phyloP scores from a whole-genome alignment of 225 moss, liverwort and hornwort genomes.

The Bryoerythrophyllum caledonicum region DNA sequence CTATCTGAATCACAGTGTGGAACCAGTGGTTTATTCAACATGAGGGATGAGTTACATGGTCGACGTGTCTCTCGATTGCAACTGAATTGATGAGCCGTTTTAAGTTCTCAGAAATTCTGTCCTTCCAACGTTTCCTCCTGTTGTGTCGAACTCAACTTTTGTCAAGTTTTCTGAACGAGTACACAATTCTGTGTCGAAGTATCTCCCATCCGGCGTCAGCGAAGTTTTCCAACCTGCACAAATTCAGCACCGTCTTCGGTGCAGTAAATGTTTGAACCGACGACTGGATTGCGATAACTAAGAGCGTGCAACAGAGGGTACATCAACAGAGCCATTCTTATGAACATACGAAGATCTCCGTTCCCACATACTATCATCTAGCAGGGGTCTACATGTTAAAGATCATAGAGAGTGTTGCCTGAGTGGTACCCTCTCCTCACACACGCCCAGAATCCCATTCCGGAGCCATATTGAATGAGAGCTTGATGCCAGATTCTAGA shows the following conservation, averaged over 20 bases:
- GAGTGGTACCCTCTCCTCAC: background rate
- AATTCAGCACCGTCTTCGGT: background rate
- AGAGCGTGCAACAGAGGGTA: no score
- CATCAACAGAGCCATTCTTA: background rate
- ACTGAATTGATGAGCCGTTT: background rate
- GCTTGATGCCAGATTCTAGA: background rate
- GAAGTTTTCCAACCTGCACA: no score
- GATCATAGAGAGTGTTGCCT: background rate
- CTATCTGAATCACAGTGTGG: slow-evolving; percentile 6
- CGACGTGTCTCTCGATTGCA: background rate
- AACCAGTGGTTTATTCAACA: slow-evolving; percentile 15
- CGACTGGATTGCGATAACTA: no score
- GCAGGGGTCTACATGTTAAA: background rate
- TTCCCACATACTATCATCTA: background rate
- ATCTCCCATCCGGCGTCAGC: background rate
- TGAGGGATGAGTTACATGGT: background rate
- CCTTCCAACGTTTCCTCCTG: background rate
- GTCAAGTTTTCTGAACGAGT: slow-evolving; percentile 16
- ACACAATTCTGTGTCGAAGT: background rate
- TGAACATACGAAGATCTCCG: background rate
- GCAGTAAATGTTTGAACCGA: background rate
- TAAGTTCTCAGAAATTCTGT: background rate
- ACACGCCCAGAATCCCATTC: background rate
- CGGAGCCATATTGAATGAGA: background rate
- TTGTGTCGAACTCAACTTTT: background rate